Base-by-base conservation (phyloP, 2,329 filamentous ascomycete genomes). In the Diatrype stigma region DNA sequence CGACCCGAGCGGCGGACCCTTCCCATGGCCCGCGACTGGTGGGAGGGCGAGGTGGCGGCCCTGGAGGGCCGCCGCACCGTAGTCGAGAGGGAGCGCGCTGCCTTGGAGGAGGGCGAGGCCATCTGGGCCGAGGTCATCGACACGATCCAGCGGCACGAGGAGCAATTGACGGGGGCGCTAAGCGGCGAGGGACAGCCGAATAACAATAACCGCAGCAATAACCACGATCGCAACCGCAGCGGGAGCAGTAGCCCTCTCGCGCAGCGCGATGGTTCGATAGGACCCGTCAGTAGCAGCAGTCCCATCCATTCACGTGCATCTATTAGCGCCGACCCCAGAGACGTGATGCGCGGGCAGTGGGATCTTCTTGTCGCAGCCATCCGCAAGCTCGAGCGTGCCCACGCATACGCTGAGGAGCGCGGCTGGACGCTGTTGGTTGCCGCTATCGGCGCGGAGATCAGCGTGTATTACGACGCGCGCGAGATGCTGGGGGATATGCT, bases 391-490 rank as follows among this genome's bases (percentile, higher is more conserved):
- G 76, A 84, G 48, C 68, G 73, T 16, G 75, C 78, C 19, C 61
- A 84, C 23, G 70, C 74, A 1, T 63, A 77, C 2, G 85, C 85
- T 0, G 81, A 87, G 53, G 70, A 74, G 1, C 80, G 80, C 51
- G 76, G 78, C 16, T 93, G 89, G 88, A 91, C 86, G 51, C 70
- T 92, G 16, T 73, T 93, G 17, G 84, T 91, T 4, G 88, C 82
- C 47, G 87, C 87, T 11, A 83, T 93, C 32, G 86, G 87, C 0
- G 88, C 89, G 0, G 89, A 90, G 64, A 63, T 88, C 1, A 84
- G 86, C 52, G 85, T 85, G 2, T 84, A 89, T 53, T 71, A 71
- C 30, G 79, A 85, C 60, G 84, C 84, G 1, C 76, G 78, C 57
- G 67, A 73, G 3, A 73, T 89, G 40, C 69, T 89, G n/a, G 63